Evolutionary conservation across 768 basidiomycete species (phyloP), one percentile per base, ranked within the genome.

Genomic region (Amanita jacksonii): DNA sequence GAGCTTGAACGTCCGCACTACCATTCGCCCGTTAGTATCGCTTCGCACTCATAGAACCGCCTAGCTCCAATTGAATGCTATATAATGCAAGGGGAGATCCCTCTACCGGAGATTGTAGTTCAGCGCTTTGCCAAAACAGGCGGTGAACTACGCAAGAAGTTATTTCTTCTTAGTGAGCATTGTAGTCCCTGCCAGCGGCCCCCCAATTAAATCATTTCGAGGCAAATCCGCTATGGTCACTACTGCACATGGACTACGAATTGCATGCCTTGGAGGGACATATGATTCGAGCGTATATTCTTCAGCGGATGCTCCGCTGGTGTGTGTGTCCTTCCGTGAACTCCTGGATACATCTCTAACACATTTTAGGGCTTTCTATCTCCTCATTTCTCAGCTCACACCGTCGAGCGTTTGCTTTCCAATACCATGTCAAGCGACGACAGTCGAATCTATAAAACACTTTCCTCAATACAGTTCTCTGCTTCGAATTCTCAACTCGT

Each of bases 41-140:
- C 30, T 27, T 24, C 47, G 41, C 33, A 50, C 42, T 51, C 30
- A 47, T 52, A n/a, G 32, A 48, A 36, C n/a, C 43, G 44, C 46
- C 18, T 51, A 94, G 89, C 80, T 22, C 88, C 93, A 8, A 64
- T 94, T 13, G 85, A 88, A 55, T 92, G 89, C 53, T 97, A 94
- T 65, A 79, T 96, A 46, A 92, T 91, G 76, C 81, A 91, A 58
- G 93, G 93, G 13, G 76, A 79, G 42, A 65, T 79, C 51, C 77
- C 83, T 1, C 61, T 97, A 10, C 90, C 92, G 4, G 67, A 73
- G 35, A 58, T 65, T 20, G 79, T 96, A 13, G 74, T 87, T 46
- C 78, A 82, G 50, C 83, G 79, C 57, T 83, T 87, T 55, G 72
- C 77, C 15, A 73, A 76, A 58, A 82, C 80, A 2, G 79, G 81